Conservation (phyloP, 441 rosid genomes). For the Erodium texanum region DNA sequence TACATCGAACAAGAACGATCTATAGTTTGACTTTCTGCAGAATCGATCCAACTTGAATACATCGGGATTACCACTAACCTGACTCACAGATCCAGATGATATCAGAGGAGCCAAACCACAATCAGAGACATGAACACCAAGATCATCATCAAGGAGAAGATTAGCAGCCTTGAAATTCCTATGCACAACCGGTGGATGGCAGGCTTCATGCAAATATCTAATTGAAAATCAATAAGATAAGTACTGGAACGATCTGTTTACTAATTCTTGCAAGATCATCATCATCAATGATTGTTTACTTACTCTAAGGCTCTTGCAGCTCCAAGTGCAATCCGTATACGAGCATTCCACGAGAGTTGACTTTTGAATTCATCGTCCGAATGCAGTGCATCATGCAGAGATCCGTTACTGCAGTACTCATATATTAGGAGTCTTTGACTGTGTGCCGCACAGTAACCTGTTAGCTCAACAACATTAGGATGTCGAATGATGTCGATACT, state of each 20-base stretch:
- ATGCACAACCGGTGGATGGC: conserved; percentile 82
- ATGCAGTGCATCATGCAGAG: conserved; percentile 75
- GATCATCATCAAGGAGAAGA: conserved; percentile 78
- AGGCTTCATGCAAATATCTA: conserved; percentile 92
- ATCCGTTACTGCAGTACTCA: conserved; percentile 78
- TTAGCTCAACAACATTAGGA: conserved; percentile 70
- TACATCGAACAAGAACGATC: neutral
- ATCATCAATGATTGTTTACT: conserved; percentile 26
- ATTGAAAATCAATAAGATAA: conserved; percentile 18
- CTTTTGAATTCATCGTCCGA: conserved; percentile 63
- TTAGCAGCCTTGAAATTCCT: conserved; percentile 25
- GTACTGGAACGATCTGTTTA: neutral
- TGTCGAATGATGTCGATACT: conserved; percentile 69
- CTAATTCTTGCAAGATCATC: too few species aligned
- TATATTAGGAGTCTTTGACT: conserved; percentile 77
- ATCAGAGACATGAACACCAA: conserved; percentile 64
- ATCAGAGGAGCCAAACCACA: conserved; percentile 84
- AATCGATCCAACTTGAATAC: neutral
- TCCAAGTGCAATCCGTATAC: conserved; percentile 75
- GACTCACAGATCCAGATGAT: conserved; percentile 78
- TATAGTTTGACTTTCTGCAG: neutral
- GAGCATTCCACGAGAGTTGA: conserved; percentile 69
- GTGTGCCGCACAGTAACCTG: conserved; percentile 95
- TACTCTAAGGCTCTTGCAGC: conserved; percentile 95
- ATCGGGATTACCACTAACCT: conserved; percentile 41